Evolutionary conservation across 345 rosid genomes (phyloP).

Genomic region (Lepidium africanum): DNA sequence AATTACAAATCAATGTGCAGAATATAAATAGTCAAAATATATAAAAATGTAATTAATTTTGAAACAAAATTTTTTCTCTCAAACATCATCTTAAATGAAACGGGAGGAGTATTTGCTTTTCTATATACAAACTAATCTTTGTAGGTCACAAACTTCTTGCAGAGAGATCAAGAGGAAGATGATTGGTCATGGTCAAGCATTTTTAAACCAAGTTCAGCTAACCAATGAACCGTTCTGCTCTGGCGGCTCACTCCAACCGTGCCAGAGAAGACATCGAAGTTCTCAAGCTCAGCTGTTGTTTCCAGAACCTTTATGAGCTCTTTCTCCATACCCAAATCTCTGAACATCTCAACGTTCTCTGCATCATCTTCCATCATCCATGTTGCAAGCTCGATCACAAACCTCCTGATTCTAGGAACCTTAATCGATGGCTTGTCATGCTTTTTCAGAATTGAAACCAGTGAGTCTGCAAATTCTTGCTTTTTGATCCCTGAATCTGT

Average conservation of each 20-base stretch:
- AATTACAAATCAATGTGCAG: no score
- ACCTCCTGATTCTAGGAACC: conserved; percentile 78
- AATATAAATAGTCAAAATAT: no score
- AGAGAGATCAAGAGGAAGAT: neutral
- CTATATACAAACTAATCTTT: no score
- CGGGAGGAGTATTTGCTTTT: no score
- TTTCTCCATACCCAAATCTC: conserved; percentile 42
- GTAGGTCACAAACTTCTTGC: neutral
- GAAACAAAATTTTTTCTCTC: no score
- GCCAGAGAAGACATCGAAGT: conserved; percentile 73
- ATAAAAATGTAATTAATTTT: no score
- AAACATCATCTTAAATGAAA: no score
- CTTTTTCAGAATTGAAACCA: conserved; percentile 48
- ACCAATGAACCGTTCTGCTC: conserved; percentile 48
- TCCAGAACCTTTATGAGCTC: conserved; percentile 54
- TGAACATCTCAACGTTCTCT: conserved; percentile 28
- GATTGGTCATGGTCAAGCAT: conserved; percentile 26
- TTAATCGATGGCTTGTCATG: conserved; percentile 52
- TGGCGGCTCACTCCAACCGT: conserved; percentile 64
- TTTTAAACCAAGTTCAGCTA: conserved; percentile 49
- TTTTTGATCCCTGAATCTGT: conserved; percentile 40
- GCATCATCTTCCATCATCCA: conserved; percentile 67
- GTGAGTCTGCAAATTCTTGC: conserved; percentile 37
- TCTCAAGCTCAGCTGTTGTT: conserved; percentile 73
- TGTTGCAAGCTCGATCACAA: conserved; percentile 64